Conservation (phyloP, 2,329 filamentous ascomycete genomes). For the Lasiodiplodia theobromae region DNA sequence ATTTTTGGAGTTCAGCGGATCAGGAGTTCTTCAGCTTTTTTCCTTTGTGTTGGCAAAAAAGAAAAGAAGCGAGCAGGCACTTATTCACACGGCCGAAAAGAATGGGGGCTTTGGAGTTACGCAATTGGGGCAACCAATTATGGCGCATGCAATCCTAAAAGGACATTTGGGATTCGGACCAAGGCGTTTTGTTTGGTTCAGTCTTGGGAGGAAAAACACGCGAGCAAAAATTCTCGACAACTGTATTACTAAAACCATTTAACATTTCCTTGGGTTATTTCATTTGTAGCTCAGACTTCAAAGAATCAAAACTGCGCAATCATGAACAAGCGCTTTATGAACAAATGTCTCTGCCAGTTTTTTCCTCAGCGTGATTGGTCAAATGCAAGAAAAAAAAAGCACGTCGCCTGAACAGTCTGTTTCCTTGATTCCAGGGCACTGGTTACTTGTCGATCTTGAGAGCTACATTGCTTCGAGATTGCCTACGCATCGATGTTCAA, state of each 20-base stretch:
- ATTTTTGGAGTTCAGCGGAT: background rate
- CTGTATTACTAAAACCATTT: conserved; percentile 13
- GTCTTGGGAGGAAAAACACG: background rate
- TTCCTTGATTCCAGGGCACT: background rate
- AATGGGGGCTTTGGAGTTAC: conserved; percentile 1
- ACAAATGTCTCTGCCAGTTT: background rate
- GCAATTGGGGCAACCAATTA: background rate
- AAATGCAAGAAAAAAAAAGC: background rate
- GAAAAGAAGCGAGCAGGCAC: background rate
- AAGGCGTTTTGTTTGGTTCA: conserved; percentile 1
- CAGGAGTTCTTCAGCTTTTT: background rate
- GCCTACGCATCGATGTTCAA: background rate
- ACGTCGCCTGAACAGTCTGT: background rate
- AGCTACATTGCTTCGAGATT: background rate
- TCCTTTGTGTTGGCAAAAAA: conserved; percentile 1
- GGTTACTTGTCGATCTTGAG: background rate
- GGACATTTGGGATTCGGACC: background rate
- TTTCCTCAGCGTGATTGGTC: background rate
- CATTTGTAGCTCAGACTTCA: background rate
- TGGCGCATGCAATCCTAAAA: conserved; percentile 13
- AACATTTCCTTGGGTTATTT: conserved; percentile 3
- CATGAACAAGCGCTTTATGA: background rate
- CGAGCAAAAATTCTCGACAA: conserved; percentile 16
- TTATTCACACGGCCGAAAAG: conserved; percentile 11
- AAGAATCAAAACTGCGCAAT: conserved; percentile 3